Evolutionary conservation across 31 red algal genomes (phyloP).

Genomic region (Odonthalia washingtoniensis): DNA sequence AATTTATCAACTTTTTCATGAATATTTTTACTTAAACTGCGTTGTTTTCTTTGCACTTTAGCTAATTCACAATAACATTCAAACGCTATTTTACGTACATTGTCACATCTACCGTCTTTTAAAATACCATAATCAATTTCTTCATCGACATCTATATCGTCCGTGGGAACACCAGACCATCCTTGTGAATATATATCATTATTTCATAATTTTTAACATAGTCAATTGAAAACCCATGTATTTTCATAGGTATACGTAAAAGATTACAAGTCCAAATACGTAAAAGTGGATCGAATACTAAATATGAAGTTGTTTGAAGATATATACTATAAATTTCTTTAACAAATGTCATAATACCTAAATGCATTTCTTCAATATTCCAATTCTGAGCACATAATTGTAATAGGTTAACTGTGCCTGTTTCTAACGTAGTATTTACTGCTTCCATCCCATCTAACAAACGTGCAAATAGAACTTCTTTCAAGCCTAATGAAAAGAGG

Average conservation of each 20-base stretch:
- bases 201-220: constrained; percentile 59
- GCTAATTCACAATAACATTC: background rate
- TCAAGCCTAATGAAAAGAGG: constrained; percentile 53
- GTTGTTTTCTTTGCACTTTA: background rate
- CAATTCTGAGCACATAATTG: constrained; percentile 47
- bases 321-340: constrained; percentile 51
- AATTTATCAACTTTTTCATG: no score
- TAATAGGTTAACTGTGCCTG: constrained; percentile 39
- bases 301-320: constrained; percentile 56
- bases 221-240: constrained; percentile 46
- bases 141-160: background rate
- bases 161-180: no score
- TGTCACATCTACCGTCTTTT: background rate
- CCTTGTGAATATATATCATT: constrained; percentile 20
- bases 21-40: background rate
- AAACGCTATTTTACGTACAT: background rate
- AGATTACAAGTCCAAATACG: constrained; percentile 48
- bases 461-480: constrained; percentile 36
- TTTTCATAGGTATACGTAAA: constrained; percentile 38
- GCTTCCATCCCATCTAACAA: constrained; percentile 64
- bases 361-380: constrained; percentile 51
- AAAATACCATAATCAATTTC: background rate
- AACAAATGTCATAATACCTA: constrained; percentile 70
- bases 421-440: constrained; percentile 33
- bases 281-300: constrained; percentile 52